These are phyloP conservation scores for Didymella pomorum DNA, from an alignment of 2,329 filamentous ascomycete genomes.

Conservation along the genomic window DNA sequence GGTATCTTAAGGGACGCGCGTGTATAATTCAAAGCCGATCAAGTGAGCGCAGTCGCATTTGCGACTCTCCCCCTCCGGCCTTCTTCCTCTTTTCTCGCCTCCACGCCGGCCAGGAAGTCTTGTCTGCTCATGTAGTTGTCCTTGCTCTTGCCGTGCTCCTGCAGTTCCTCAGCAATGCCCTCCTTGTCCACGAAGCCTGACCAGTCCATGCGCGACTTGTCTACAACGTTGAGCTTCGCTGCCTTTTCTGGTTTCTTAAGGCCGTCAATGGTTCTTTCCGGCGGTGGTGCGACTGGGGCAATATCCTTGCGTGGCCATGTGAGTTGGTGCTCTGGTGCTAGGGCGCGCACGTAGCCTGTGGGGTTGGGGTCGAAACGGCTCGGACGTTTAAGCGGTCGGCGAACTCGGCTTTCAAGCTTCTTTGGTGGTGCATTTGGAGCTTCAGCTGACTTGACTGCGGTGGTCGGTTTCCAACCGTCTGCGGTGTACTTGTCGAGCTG, in stretches of 20 bases:
- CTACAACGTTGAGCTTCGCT: slow-evolving; percentile 71
- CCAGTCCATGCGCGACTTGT: slow-evolving; percentile 72
- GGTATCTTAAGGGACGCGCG: neutral
- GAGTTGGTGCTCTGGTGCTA: slow-evolving; percentile 56
- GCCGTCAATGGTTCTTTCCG: slow-evolving; percentile 25
- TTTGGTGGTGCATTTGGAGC: neutral
- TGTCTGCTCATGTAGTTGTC: slow-evolving; percentile 68
- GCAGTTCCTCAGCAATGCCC: slow-evolving; percentile 68
- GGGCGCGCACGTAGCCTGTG: slow-evolving; percentile 55
- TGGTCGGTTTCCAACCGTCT: slow-evolving; percentile 43
- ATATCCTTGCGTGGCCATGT: slow-evolving; percentile 45
- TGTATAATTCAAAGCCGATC: neutral
- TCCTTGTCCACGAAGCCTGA: slow-evolving; percentile 68
- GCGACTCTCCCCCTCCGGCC: slow-evolving; percentile 57
- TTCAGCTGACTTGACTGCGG: slow-evolving; percentile 16
- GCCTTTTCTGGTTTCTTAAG: slow-evolving; percentile 50
- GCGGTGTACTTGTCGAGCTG: slow-evolving; percentile 39
- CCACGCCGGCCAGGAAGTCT: slow-evolving; percentile 68
- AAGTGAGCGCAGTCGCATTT: slow-evolving; percentile 18
- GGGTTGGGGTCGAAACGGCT: slow-evolving; percentile 62
- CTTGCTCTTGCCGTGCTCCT: slow-evolving; percentile 68
- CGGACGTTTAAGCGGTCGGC: slow-evolving; percentile 52
- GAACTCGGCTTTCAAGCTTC: slow-evolving; percentile 10
- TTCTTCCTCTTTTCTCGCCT: slow-evolving; percentile 64
- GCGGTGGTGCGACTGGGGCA: slow-evolving; percentile 19